phyloP scores from a whole-genome alignment of 1,284 basidiomycete genomes.

The Moniliophthora roreri region DNA sequence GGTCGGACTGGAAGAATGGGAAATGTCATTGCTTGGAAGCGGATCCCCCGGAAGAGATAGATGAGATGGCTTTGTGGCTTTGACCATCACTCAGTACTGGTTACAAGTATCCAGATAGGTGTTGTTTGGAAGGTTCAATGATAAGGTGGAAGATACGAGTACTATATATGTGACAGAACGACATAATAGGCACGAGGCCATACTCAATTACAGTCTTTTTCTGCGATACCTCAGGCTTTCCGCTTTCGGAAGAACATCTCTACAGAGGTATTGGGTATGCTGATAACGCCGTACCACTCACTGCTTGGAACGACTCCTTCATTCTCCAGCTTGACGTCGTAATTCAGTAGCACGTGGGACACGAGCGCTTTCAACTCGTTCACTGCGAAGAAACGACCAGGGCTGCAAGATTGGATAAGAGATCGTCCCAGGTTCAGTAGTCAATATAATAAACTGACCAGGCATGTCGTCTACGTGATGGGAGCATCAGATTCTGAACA shows the following conservation, averaged over 20 bases:
- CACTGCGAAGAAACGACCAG: conserved; percentile 46
- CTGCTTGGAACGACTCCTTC: conserved; percentile 21
- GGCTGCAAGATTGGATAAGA: conserved; percentile 24
- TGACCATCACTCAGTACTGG: too few species aligned
- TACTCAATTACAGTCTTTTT: too few species aligned
- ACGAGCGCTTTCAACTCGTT: conserved; percentile 42
- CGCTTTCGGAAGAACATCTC: conserved; percentile 17
- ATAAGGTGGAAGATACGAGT: too few species aligned
- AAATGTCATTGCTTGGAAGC: too few species aligned
- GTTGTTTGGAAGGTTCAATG: too few species aligned
- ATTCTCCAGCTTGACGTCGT: conserved; percentile 40
- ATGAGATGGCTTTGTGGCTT: too few species aligned
- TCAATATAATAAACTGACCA: neutral
- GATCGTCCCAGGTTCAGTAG: neutral
- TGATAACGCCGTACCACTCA: conserved; percentile 15
- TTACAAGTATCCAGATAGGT: too few species aligned
- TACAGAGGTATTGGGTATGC: conserved; percentile 14
- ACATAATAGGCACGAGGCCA: too few species aligned
- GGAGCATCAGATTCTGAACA: too few species aligned
- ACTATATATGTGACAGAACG: too few species aligned
- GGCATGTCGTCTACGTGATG: neutral
- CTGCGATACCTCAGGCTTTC: neutral
- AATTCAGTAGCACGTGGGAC: conserved; percentile 37
- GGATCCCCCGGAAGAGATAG: too few species aligned
- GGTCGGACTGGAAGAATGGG: too few species aligned